Evolutionary conservation across 768 basidiomycete genomes (phyloP).

Genomic region (Dacryopinax primogenitus): DNA sequence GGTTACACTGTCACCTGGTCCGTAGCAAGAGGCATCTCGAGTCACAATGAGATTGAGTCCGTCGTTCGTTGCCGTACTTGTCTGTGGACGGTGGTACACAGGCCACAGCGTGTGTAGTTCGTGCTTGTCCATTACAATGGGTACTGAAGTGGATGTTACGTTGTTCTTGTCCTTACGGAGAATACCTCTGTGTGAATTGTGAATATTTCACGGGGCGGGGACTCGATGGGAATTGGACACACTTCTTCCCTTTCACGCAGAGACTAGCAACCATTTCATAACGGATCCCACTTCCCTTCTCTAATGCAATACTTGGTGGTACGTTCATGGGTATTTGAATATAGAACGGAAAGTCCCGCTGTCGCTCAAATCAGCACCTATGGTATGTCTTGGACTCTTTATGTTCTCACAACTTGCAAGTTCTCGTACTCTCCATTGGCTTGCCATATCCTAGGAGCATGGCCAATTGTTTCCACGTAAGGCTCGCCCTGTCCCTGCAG

Average conservation of each 20-base stretch:
- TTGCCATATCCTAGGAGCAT: conserved; percentile 76
- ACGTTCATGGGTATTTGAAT: conserved; percentile 88
- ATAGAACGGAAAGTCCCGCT: conserved; percentile 83
- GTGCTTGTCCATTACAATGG: conserved; percentile 81
- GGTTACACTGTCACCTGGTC: conserved; percentile 69
- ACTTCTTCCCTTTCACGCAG: conserved; percentile 79
- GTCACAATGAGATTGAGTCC: conserved; percentile 64
- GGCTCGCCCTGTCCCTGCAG: conserved; percentile 55
- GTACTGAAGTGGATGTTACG: conserved; percentile 50
- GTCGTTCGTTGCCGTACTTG: conserved; percentile 50
- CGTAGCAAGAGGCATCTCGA: conserved; percentile 65
- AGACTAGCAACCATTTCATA: conserved; percentile 85
- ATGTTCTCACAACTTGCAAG: conserved; percentile 45
- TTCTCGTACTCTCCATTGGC: conserved; percentile 59
- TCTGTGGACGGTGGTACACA: conserved; percentile 66
- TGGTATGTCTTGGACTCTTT: no score
- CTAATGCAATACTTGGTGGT: conserved; percentile 71
- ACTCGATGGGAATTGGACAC: conserved; percentile 18
- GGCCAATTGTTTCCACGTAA: conserved; percentile 69
- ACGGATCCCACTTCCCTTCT: conserved; percentile 67
- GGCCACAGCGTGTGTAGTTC: conserved; percentile 92
- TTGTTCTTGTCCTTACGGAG: conserved; percentile 66
- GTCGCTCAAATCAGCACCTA: conserved; percentile 6
- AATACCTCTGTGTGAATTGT: conserved; percentile 43
- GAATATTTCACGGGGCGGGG: not conserved